phyloP scores from a whole-genome alignment of 2,329 filamentous ascomycete genomes.

The Apiospora saccharicola region DNA sequence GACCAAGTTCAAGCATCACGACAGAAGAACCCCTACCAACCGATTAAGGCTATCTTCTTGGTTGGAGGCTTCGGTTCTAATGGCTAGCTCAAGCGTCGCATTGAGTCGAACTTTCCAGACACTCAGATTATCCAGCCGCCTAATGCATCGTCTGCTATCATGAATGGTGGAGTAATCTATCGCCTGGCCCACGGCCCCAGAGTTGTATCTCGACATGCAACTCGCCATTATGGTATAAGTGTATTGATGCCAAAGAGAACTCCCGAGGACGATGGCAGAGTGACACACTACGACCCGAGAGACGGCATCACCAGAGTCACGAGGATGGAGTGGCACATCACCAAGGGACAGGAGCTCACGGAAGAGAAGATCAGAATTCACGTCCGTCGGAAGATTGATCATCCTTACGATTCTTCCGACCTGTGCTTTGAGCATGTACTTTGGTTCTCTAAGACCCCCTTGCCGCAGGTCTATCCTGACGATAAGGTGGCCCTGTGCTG shows the following conservation, averaged over 20 bases:
- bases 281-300: neutral
- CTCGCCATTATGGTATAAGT: neutral
- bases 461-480: neutral
- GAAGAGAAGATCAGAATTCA: neutral
- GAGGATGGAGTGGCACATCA: neutral
- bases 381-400: accelerated
- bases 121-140: constrained; percentile 43
- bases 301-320: neutral
- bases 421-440: neutral
- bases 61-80: constrained; percentile 49
- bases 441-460: neutral
- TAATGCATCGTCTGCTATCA: constrained; percentile 37
- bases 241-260: neutral
- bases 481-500: neutral
- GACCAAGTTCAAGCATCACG: neutral
- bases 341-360: constrained; percentile 12
- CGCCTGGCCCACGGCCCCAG: neutral
- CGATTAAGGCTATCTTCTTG: constrained; percentile 41
- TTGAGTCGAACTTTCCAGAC: constrained; percentile 34
- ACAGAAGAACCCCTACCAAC: neutral
- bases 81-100: constrained; percentile 42
- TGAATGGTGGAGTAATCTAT: neutral
- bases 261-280: neutral
- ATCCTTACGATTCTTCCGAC: neutral
- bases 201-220: neutral